Base-by-base conservation (phyloP, 441 rosid species). In the Mallotus japonicus region DNA sequence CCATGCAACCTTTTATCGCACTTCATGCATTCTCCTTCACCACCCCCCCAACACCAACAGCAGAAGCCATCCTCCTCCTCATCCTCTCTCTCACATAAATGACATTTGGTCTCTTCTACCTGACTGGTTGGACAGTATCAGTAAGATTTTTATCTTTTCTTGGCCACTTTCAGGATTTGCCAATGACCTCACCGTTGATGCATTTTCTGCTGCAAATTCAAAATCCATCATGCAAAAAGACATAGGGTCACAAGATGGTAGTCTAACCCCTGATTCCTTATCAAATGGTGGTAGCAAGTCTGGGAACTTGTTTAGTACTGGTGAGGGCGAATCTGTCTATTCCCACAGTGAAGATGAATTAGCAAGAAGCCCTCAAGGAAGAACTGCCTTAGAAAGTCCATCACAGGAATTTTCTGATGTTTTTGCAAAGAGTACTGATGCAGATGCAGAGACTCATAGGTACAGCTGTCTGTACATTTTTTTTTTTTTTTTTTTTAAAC, bases 321-420 rank as follows among this genome's bases (percentile, higher is more conserved):
- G 77, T 73, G 92, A 92, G 64, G 80, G 80, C 76, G 98, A 91
- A 78, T 88, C 87, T 82, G 81, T 83, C 32, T 81, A 86, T 24
- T 54, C 86, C 70, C 93, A 81, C 73, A 89, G 97, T 81, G 99
- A 91, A 77, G 97, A 88, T 84, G 99, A 88, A 73, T 81, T 79
- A 32, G 90, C 84, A 56, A 87, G 91, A 89, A 93, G 98, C 83
- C 97, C 98, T 78, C 87, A 75, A 64, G 92, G 88, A 64, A 87
- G 92, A 82, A 79, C 78, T 74, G 80, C 88, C 73, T 68, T 79
- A 50, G 95, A 85, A 80, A 81, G 88, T 76, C 89, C 92, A 49
- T 88, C 98, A 59, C 88, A 82, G 51, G 86, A 72, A 54, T 86
- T 83, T 82, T 89, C 94, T 58, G 88, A 85, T 81, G 81, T 81